phyloP scores from a whole-genome alignment of 2,329 filamentous ascomycete species.

The Colletotrichum liriopes region DNA sequence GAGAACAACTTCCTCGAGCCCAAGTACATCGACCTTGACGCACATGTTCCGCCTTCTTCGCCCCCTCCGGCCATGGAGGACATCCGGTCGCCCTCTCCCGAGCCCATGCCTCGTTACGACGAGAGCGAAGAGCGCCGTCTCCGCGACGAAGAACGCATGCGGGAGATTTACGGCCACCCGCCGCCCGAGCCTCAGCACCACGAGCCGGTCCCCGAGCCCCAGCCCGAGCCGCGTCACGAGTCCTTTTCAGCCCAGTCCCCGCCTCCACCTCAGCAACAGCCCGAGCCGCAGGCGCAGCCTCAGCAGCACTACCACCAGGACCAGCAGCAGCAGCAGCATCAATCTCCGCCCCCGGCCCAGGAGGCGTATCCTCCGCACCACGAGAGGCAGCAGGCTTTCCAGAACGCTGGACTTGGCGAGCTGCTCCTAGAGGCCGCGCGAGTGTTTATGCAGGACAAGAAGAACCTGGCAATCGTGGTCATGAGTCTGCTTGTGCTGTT shows the following conservation, averaged over 20 bases:
- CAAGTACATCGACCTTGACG: slow-evolving; percentile 25
- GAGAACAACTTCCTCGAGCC: slow-evolving; percentile 39
- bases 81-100: slow-evolving; percentile 4
- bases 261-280: slow-evolving; percentile 3
- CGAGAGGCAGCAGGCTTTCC: slow-evolving; percentile 45
- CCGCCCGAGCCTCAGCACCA: slow-evolving; percentile 29
- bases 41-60: slow-evolving; percentile 10
- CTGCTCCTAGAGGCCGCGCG: slow-evolving; percentile 68
- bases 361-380: slow-evolving; percentile 50
- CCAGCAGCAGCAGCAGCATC: slow-evolving; percentile 38
- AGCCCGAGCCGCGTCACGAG: slow-evolving; percentile 26
- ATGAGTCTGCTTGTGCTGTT: slow-evolving; percentile 69
- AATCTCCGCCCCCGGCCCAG: slow-evolving; percentile 47
- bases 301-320: too few species aligned
- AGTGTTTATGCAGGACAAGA: slow-evolving; percentile 70
- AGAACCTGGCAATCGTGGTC: slow-evolving; percentile 71
- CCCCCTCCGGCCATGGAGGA: slow-evolving; percentile 17
- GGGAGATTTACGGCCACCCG: slow-evolving; percentile 68
- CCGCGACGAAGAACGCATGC: slow-evolving; percentile 66
- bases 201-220: slow-evolving; percentile 36
- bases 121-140: slow-evolving; percentile 54
- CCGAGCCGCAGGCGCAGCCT: slow-evolving; percentile 41
- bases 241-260: slow-evolving; percentile 9
- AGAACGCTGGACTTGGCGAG: slow-evolving; percentile 67
- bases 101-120: slow-evolving; percentile 43